Conservation (phyloP, 2,329 filamentous ascomycete species). For the Cercospora janseana region DNA sequence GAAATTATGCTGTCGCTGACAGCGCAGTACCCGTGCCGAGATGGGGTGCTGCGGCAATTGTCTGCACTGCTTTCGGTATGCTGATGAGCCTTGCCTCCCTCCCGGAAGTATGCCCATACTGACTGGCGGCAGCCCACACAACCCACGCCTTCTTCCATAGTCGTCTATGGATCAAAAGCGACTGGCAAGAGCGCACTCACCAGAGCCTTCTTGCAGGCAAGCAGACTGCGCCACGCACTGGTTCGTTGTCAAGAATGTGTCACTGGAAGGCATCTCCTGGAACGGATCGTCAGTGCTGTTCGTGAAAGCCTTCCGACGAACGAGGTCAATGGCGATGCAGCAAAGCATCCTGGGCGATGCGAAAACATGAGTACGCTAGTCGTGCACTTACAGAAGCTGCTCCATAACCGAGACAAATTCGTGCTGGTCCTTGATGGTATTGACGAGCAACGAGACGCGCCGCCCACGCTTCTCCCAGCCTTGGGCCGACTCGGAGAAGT, state of each 20-base stretch:
- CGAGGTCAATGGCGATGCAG: conserved; percentile 28
- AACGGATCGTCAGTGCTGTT: conserved; percentile 62
- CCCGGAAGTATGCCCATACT: not conserved
- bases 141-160: conserved; percentile 70
- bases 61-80: conserved; percentile 47
- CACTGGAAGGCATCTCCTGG: conserved; percentile 72
- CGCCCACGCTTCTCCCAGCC: conserved; percentile 74
- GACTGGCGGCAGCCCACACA: conserved; percentile 54
- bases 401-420: conserved; percentile 61
- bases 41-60: conserved; percentile 50
- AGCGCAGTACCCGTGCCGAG: conserved; percentile 40
- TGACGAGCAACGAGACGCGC: conserved; percentile 77
- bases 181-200: conserved; percentile 81
- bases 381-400: conserved; percentile 66
- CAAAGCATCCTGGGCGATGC: conserved; percentile 59
- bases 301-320: conserved; percentile 38
- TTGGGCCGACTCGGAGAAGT: conserved; percentile 81
- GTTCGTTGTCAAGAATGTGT: conserved; percentile 74
- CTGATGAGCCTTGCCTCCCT: conserved; percentile 13
- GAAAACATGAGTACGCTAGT: conserved; percentile 77
- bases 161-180: conserved; percentile 79
- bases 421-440: conserved; percentile 85
- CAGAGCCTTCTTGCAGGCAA: conserved; percentile 57
- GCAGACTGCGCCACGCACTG: conserved; percentile 57
- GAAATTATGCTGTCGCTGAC: conserved; percentile 31